A percentile compares a stretch with the other conserved stretches of the same genome.
These are phyloP conservation scores for Astragalus membranaceus DNA, from an alignment of 306 rosid genomes.

Conservation along the genomic window DNA sequence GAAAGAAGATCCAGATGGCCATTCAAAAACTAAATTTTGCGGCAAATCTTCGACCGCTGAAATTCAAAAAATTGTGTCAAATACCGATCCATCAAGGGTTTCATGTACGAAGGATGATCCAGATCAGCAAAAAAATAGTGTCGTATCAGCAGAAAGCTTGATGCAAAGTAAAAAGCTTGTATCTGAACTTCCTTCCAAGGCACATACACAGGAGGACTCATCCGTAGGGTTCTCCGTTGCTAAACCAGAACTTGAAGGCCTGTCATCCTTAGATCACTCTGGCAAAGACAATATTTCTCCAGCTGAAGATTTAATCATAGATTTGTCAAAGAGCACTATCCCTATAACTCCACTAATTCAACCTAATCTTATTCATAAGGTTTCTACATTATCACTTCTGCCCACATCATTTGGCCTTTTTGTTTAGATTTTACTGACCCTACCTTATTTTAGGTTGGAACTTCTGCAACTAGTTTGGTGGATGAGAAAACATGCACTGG, in stretches of 20 bases:
- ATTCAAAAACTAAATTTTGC: constrained; percentile 22
- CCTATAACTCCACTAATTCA: constrained; percentile 18
- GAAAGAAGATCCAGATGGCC: constrained; percentile 37
- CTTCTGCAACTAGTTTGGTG: constrained; percentile 21
- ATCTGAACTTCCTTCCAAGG: constrained; percentile 24
- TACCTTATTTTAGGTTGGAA: constrained; percentile 37
- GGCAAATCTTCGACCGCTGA: constrained; percentile 13
- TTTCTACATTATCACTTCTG: neutral
- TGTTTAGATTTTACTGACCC: neutral
- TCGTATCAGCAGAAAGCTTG: constrained; percentile 14
- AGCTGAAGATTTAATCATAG: constrained; percentile 7
- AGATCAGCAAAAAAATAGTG: constrained; percentile 14
- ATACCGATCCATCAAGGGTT: constrained; percentile 23
- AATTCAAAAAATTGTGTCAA: constrained; percentile 29
- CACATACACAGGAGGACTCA: constrained; percentile 8
- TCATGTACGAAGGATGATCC: constrained; percentile 21
- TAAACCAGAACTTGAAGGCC: constrained; percentile 25
- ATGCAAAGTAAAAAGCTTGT: constrained; percentile 22
- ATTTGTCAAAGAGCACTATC: constrained; percentile 14
- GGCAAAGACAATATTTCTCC: constrained; percentile 14
- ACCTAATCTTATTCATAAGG: constrained; percentile 29
- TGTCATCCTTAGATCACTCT: constrained; percentile 19
- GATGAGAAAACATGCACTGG: constrained; percentile 12
- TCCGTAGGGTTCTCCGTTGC: constrained; percentile 14
- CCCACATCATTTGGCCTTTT: neutral